Evolutionary conservation across 1,284 basidiomycete genomes (phyloP).

Genomic region (Puccinia brachypodii): DNA sequence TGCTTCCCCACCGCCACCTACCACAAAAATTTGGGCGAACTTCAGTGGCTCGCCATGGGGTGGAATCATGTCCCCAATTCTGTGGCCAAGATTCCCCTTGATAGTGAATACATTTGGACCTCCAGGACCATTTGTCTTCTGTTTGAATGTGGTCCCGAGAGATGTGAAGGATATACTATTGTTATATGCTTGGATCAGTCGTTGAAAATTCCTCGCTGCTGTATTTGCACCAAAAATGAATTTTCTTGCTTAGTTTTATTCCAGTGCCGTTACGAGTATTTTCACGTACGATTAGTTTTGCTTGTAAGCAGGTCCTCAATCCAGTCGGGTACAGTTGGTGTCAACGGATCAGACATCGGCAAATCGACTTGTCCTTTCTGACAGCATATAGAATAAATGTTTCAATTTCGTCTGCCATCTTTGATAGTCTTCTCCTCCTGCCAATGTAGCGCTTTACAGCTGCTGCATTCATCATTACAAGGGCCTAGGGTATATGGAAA

Average conservation of each 20-base stretch:
- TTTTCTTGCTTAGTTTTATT: background rate
- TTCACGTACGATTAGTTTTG: background rate
- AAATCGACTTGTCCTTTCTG: background rate
- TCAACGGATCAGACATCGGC: background rate
- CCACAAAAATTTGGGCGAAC: slow-evolving; percentile 24
- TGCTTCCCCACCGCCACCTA: background rate
- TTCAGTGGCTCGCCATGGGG: background rate
- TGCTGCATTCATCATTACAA: background rate
- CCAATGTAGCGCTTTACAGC: background rate
- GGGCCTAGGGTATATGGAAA: background rate
- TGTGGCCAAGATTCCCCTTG: background rate
- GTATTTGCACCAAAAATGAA: background rate
- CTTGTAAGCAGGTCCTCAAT: background rate
- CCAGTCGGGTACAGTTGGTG: background rate
- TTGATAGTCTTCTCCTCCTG: background rate
- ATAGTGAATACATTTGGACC: background rate
- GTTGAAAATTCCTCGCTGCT: background rate
- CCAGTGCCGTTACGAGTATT: too few relatives aligned
- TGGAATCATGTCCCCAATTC: background rate
- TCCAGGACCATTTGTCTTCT: background rate
- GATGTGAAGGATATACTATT: slow-evolving; percentile 10
- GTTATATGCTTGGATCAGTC: background rate
- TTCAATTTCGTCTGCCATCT: background rate
- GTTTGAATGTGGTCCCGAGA: background rate
- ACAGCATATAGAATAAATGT: background rate